Base-by-base conservation (phyloP, 257 asterid genomes). In the Haberlea rhodopensis region DNA sequence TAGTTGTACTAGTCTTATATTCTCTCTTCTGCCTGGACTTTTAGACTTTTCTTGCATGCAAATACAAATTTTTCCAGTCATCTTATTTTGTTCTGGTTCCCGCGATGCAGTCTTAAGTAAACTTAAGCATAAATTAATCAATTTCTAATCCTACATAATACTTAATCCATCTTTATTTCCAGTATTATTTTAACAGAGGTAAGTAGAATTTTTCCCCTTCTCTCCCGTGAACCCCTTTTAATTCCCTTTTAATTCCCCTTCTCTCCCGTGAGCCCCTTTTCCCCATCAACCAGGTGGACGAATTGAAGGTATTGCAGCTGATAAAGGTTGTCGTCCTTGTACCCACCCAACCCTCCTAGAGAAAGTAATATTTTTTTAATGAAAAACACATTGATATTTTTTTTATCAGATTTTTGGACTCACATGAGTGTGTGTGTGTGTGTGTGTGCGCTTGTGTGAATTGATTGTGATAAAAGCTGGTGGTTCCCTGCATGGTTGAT, bases 1-100 rank as follows among this genome's bases (percentile, higher is more conserved):
- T n/a, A 52, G 66, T 27, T 29, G 28, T 20, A 53, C 64, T 75
- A 70, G 67, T 75, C 78, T 66, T 74, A 78, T 78, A 74, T 79
- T 63, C 45, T 40, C 15, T 6, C 60, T n/a, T 34, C 49, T 3
- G 37, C 16, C 1, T 40, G 25, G 66, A 49, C 60, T 69, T 53
- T 77, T 19, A 16, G 53, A 53, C 53, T 56, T 53, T 57, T 37
- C 58, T 11, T 51, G 40, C 59, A 54, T 59, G 25, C 27, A 37
- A 43, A 53, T 19, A 34, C 62, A 26, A 31, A 69, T 43, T 45
- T 19, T 21, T 26, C 16, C 13, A 16, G 7, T 49, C 23, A 29
- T 43, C 45, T 13, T 55, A 5, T 28, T 5, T 2, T 0, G 6
- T 26, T 27, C 59, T 29, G 57, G 28, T 21, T 62, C 59, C 23